Base-by-base conservation (phyloP, 352 stramenopile genomes). In the Blastocystis sp. region DNA sequence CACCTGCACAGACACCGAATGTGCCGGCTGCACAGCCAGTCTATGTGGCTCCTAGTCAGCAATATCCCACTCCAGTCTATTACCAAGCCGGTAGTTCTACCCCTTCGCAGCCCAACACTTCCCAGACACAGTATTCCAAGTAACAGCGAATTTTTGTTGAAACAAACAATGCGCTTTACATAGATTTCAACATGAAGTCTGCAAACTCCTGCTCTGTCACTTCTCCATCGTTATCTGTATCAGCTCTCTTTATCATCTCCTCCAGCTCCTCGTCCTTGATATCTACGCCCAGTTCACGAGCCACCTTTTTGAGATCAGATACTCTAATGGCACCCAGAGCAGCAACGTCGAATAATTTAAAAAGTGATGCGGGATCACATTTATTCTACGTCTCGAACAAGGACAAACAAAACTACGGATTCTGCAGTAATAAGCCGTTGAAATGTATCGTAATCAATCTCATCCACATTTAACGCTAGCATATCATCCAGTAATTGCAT, bases 261-360 rank as follows among this genome's bases (percentile, higher is more conserved):
- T 98, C 94, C 90, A 99, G 92, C 93, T 99, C 97, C 78, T 98
- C 96, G 91, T 98, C 95, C 30, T 96, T 98, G 94, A 99, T 98
- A 90, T 95, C 98, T 93, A 99, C 97, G 53, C 97, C 96, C n/a
- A 99, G 92, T 91, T 99, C 96, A 88, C 98, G 97, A 24, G 96
- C 96, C 47, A 99, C 95, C 85, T 96, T 93, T 91, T 98, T 99
- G 82, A 99, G 93, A 92, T 99, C 98, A 37, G 94, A 93, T 90
- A 98, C 94, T 50, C 94, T 97, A 90, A 99, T 98, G 90, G 98
- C 98, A 24, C 96, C 96, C 78, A 95, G 97, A 90, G 98, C 95
- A 91, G 98, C 96, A 91, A 98, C 96, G 91, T 99, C 96, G 91
- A 99, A 99, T 2, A 98, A 93, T 75, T 96, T 94, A 91, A 98